Base-by-base conservation (phyloP, 306 rosid species). In the Glycine soja region DNA sequence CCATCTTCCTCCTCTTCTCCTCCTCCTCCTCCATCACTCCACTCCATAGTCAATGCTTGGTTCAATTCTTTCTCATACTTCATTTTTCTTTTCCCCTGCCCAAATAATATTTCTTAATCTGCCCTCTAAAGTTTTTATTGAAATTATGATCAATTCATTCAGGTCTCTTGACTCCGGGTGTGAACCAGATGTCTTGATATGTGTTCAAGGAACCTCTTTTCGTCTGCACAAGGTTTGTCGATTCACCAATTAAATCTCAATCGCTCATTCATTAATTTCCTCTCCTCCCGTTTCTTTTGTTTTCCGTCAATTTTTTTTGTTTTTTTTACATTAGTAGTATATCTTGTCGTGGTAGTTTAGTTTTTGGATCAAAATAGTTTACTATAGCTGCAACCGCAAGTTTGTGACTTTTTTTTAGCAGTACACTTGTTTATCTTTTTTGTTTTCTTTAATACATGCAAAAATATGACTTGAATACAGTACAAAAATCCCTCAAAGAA, bases 201-300 rank as follows among this genome's bases (percentile, higher is more conserved):
- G 75, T 46, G 97, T 92, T 72, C 83, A 81, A 78, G 97, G 93
- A 78, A 85, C 90, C 74, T 89, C 91, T 80, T 94, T 94, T 82
- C 89, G 76, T 48, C 89, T 94, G 50, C 98, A 94, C 86, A 92
- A 91, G 97, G 98, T 94, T 6, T 61, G 86, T 81, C 56, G 9
- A 40, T 81, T 9, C 34, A 56, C 10, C 38, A 34, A 34, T 24
- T 34, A 34, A 34, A n/a, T n/a, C n/a, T 34, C 38, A n/a, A n/a
- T 34, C 30, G 30, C 30, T 24, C 30, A 24, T 24, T 24, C 30
- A 24, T 24, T 24, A 24, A 24, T 24, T 24, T 24, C 30, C 30
- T 24, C 30, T 24, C 30, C 30, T 24, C 30, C 30, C 2, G 30
- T 24, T 24, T 24, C 30, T 24, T 24, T 24, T 24, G 30, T 24